A percentile compares a stretch with the other conserved stretches of the same genome.
These are phyloP conservation scores for Saccharum hybrid DNA, from an alignment of 202 grass and related monocot genomes.

Conservation along the genomic window DNA sequence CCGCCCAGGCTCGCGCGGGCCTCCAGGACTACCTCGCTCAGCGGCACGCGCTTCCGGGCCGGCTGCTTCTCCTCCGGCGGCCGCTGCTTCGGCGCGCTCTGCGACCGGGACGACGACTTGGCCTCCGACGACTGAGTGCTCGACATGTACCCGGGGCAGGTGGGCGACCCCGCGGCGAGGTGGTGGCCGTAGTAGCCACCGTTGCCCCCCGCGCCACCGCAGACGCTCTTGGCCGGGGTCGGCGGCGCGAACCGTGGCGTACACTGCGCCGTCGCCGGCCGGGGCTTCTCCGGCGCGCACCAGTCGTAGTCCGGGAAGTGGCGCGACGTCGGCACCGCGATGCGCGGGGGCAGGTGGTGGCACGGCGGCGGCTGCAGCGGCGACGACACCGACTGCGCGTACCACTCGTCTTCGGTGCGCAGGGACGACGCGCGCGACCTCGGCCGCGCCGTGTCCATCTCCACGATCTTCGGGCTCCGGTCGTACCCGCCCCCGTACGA, in stretches of 20 bases:
- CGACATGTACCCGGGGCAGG: conserved; percentile 80
- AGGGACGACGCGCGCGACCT: conserved; percentile 72
- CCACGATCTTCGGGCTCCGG: conserved; percentile 93
- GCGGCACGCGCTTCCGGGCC: conserved; percentile 73
- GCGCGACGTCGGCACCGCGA: conserved; percentile 57
- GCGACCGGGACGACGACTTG: conserved; percentile 67
- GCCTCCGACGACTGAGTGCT: conserved; percentile 91
- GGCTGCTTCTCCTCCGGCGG: conserved; percentile 49
- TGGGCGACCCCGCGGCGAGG: conserved; percentile 28
- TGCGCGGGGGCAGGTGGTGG: conserved; percentile 40
- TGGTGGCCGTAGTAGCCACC: background rate
- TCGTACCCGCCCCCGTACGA: conserved; percentile 53
- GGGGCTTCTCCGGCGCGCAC: conserved; percentile 55
- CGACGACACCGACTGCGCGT: conserved; percentile 54
- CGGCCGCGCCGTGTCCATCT: conserved; percentile 78
- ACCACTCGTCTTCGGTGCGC: conserved; percentile 34
- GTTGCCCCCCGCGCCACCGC: background rate
- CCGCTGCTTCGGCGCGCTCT: conserved; percentile 96
- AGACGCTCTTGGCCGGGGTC: conserved; percentile 70
- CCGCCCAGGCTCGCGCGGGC: conserved; percentile 66
- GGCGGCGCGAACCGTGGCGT: conserved; percentile 66
- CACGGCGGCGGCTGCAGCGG: conserved; percentile 41
- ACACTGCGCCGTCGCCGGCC: conserved; percentile 82
- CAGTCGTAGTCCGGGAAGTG: conserved; percentile 62
- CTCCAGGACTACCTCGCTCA: conserved; percentile 80